Evolutionary conservation across 371 early-diverging fungal genomes (phyloP), one percentile per base, ranked within the genome.

Genomic region (Mortierella sp.): DNA sequence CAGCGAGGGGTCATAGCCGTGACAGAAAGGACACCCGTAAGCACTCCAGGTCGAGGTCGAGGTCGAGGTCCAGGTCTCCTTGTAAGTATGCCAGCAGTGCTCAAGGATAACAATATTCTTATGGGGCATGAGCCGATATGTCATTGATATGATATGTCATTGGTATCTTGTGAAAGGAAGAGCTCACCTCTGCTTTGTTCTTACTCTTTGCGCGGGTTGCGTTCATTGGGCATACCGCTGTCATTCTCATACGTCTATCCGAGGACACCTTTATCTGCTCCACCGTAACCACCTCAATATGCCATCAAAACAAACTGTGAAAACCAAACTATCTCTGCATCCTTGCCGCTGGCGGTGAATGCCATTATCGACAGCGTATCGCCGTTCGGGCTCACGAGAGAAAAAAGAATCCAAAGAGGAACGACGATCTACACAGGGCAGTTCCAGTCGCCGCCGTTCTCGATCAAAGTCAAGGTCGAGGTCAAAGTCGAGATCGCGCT

Each of bases 341-440:
- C 10, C 34, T 34, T 34, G 34, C 10, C 13, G 34, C 21, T 34
- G 3, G 27, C 19, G 21, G 3, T 23, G 16, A n/a, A n/a, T 34
- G 9, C 42, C 21, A 31, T 30, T 21, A 42, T 39, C 0, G 24
- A 9, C n/a, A 71, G 71, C 60, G n/a, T 60, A 60, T 13, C 58
- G 56, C 39, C 67, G 73, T n/a, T 67, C 73, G 26, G 60, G 60
- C 12, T 67, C 73, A 21, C 53, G 49, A 54, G 67, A 72, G 18
- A 31, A 50, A 6, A 62, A 41, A 2, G 67, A 54, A 2, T 30
- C 23, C 24, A 72, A 14, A 30, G 53, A 50, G 0, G 50, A 59
- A 18, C 50, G 61, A 52, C 50, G 50, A 26, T 64, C 64, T 38
- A 64, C n/a, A 18, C 14, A 30, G 41, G 50, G 34, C 24, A 47